These are phyloP conservation scores for Tulasnella sp. DNA, from an alignment of 768 basidiomycete species.

Conservation along the genomic window DNA sequence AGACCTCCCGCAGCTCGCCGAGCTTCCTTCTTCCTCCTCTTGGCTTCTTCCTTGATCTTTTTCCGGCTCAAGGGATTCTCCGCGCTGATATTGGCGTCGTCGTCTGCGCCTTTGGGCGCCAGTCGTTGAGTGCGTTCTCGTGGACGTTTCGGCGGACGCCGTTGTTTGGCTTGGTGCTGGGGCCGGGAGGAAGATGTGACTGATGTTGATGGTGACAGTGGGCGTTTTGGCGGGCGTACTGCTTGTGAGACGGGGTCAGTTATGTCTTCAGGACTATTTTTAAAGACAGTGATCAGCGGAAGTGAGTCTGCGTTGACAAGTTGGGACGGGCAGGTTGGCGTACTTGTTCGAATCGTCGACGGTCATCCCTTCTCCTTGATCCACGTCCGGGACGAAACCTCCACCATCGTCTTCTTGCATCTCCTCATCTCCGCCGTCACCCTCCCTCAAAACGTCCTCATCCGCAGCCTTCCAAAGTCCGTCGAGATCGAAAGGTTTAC, in stretches of 20 bases:
- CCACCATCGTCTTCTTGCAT: conserved; percentile 38
- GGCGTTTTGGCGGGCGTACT: neutral
- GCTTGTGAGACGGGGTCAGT: neutral
- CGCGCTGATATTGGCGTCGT: neutral
- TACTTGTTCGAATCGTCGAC: conserved; percentile 4
- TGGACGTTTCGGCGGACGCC: conserved; percentile 8
- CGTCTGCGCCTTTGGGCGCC: conserved; percentile 10
- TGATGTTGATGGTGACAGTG: conserved; percentile 17
- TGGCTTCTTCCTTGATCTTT: conserved; percentile 25
- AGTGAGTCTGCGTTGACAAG: neutral
- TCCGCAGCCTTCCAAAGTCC: conserved; percentile 80
- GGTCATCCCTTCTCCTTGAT: conserved; percentile 34
- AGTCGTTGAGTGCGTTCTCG: conserved; percentile 25
- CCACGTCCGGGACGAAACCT: conserved; percentile 43
- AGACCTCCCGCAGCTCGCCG: neutral
- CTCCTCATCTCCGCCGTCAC: conserved; percentile 40
- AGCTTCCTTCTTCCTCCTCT: conserved; percentile 18
- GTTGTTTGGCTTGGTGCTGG: neutral
- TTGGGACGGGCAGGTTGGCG: neutral
- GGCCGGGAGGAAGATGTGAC: neutral
- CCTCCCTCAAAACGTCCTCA: conserved; percentile 60
- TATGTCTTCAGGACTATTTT: neutral
- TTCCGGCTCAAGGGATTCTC: conserved; percentile 27
- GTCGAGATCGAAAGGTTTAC: conserved; percentile 74
- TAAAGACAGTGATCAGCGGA: neutral